Evolutionary conservation across 306 rosid species (phyloP).

Genomic region (Aeschynomene evenia): DNA sequence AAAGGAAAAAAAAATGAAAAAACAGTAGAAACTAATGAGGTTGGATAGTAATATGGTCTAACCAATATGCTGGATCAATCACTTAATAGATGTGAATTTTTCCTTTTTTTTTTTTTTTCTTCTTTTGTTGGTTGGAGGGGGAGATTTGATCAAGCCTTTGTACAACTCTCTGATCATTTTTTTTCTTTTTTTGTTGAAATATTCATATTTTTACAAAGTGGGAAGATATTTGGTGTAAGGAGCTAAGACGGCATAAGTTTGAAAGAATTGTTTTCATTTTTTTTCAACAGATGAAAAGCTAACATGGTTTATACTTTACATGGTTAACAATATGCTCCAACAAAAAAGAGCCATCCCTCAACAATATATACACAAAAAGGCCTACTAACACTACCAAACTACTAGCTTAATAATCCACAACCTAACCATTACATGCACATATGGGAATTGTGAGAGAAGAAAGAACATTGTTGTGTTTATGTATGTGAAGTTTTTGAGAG

Average conservation of each 20-base stretch:
- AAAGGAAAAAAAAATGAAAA: background rate
- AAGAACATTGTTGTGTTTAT: no score
- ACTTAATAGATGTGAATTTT: background rate
- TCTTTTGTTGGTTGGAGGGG: background rate
- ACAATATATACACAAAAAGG: no score
- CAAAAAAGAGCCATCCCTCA: no score
- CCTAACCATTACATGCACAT: no score
- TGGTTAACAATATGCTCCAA: background rate
- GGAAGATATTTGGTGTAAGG: background rate
- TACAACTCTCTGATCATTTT: conserved; percentile 1
- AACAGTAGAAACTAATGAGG: no score
- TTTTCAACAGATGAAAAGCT: background rate
- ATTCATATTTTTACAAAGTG: conserved; percentile 11
- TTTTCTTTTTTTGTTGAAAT: background rate
- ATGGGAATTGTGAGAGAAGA: no score
- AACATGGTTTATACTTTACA: background rate
- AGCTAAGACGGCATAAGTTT: no score
- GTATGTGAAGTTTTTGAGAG: no score
- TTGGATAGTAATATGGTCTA: background rate
- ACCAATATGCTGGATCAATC: background rate
- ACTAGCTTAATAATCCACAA: no score
- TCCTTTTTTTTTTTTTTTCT: background rate
- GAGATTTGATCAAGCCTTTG: background rate
- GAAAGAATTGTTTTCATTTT: no score
- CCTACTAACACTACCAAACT: no score